These are phyloP conservation scores for Alnus glutinosa DNA, from an alignment of 306 rosid species.

Conservation along the genomic window DNA sequence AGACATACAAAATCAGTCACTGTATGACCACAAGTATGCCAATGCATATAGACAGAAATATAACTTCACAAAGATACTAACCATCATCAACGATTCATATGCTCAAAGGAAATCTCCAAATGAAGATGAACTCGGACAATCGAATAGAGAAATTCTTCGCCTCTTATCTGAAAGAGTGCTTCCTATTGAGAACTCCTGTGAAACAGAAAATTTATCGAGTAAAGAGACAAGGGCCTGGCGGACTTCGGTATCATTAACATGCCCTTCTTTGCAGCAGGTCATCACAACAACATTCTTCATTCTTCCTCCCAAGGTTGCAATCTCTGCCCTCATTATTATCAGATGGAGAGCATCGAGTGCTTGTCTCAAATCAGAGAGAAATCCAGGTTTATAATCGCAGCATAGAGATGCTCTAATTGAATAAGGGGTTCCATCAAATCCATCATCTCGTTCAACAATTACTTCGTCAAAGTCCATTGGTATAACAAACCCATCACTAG, in stretches of 20 bases:
- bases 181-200: slow-evolving; percentile 48
- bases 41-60: slow-evolving; percentile 7
- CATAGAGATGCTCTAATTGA: slow-evolving; percentile 61
- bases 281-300: slow-evolving; percentile 71
- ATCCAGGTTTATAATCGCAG: slow-evolving; percentile 66
- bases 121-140: slow-evolving; percentile 39
- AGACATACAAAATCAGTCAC: slow-evolving; percentile 5
- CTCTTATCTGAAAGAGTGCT: slow-evolving; percentile 38
- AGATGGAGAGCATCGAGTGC: slow-evolving; percentile 60
- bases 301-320: slow-evolving; percentile 58
- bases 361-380: slow-evolving; percentile 59
- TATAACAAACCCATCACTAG: slow-evolving; percentile 49
- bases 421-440: slow-evolving; percentile 49
- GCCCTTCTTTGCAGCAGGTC: slow-evolving; percentile 46
- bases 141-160: slow-evolving; percentile 46
- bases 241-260: slow-evolving; percentile 38
- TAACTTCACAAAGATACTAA: slow-evolving; percentile 6
- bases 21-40: slow-evolving; percentile 2
- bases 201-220: slow-evolving; percentile 53
- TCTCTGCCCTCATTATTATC: slow-evolving; percentile 56
- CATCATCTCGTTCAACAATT: slow-evolving; percentile 60
- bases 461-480: slow-evolving; percentile 67
- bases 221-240: slow-evolving; percentile 60
- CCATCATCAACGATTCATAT: not conserved
- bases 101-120: slow-evolving; percentile 44